These are phyloP conservation scores for Neonectria ditissima DNA, from an alignment of 2,329 filamentous ascomycete species.

Conservation along the genomic window DNA sequence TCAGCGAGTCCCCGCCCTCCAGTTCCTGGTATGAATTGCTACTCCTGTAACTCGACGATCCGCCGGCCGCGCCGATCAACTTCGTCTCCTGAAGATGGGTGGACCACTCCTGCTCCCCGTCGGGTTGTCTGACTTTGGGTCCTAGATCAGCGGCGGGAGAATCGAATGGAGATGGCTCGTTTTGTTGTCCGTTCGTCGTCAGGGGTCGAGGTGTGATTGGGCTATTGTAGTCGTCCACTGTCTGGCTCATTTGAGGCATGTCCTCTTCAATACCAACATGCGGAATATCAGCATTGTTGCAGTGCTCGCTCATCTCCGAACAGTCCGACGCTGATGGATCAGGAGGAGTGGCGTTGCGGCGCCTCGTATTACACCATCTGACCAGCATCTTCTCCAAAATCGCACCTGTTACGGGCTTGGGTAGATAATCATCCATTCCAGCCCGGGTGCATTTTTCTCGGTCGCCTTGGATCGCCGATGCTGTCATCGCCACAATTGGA, in stretches of 20 bases:
- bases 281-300: conserved; percentile 56
- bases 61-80: conserved; percentile 60
- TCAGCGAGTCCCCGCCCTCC: conserved; percentile 58
- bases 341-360: conserved; percentile 37
- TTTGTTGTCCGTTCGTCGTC: conserved; percentile 50
- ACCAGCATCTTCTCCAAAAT: conserved; percentile 78
- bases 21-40: conserved; percentile 51
- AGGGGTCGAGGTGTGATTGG: conserved; percentile 57
- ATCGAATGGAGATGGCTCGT: conserved; percentile 59
- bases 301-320: conserved; percentile 59
- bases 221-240: conserved; percentile 48
- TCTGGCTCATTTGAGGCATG: conserved; percentile 23
- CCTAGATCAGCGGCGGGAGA: conserved; percentile 49
- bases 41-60: conserved; percentile 48
- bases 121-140: conserved; percentile 49
- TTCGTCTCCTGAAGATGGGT: conserved; percentile 61
- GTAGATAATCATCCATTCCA: conserved; percentile 81
- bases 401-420: conserved; percentile 78
- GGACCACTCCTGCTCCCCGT: conserved; percentile 55
- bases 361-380: conserved; percentile 68
- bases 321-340: conserved; percentile 56
- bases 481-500: conserved; percentile 86
- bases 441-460: conserved; percentile 78
- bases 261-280: conserved; percentile 49
- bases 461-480: conserved; percentile 81